phyloP scores from a whole-genome alignment of 192 early-diverging fungal genomes.

The Backusella parvicylindrica region DNA sequence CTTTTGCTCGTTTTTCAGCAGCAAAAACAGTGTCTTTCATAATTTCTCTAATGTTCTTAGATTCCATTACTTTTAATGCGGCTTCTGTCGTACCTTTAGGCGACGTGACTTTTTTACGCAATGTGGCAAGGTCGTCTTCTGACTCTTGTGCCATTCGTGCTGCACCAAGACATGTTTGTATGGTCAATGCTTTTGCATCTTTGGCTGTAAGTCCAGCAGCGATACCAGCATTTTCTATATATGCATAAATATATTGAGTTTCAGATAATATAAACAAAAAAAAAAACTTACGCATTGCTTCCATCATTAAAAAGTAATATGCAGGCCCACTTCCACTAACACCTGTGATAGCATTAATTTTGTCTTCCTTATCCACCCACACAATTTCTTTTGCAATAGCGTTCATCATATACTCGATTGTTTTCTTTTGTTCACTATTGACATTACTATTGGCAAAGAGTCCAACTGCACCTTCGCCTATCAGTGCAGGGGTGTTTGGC shows the following conservation, averaged over 20 bases:
- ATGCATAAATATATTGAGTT: constrained; percentile 57
- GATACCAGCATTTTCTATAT: constrained; percentile 74
- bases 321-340: constrained; percentile 90
- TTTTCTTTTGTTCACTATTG: constrained; percentile 53
- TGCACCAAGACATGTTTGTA: constrained; percentile 91
- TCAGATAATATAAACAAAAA: not conserved
- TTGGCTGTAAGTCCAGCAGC: constrained; percentile 70
- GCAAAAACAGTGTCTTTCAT: constrained; percentile 58
- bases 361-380: constrained; percentile 74
- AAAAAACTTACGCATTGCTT: constrained; percentile 61
- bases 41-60: constrained; percentile 48
- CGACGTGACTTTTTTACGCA: constrained; percentile 84
- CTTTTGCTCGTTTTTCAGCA: constrained; percentile 63
- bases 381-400: constrained; percentile 76
- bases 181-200: constrained; percentile 74
- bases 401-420: constrained; percentile 66
- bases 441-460: constrained; percentile 68
- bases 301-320: constrained; percentile 93
- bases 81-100: constrained; percentile 96
- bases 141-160: constrained; percentile 78
- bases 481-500: constrained; percentile 93
- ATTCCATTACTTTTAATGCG: constrained; percentile 75
- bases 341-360: constrained; percentile 85
- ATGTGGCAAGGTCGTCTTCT: constrained; percentile 62
- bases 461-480: constrained; percentile 85